These are phyloP conservation scores for Sporothrix dimorphospora DNA, from an alignment of 2,329 filamentous ascomycete genomes.

Conservation along the genomic window DNA sequence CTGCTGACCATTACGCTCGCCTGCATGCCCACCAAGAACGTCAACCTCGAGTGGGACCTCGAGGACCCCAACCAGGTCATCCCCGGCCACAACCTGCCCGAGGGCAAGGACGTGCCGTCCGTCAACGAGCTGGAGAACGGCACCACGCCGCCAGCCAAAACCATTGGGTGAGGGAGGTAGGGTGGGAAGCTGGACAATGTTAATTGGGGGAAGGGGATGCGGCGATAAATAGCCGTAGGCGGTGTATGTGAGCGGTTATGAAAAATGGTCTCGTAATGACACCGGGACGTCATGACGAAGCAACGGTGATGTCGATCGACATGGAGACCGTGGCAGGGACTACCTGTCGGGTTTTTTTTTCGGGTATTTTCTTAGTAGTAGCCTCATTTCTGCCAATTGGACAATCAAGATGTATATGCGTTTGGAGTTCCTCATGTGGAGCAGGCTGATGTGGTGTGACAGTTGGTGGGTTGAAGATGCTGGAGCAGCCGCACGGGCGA, in stretches of 20 bases:
- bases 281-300: background rate
- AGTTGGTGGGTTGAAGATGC: background rate
- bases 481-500: background rate
- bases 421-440: background rate
- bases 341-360: background rate
- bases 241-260: too few species aligned
- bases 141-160: background rate
- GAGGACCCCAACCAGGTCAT: slow-evolving; percentile 21
- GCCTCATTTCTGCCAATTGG: background rate
- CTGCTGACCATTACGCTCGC: slow-evolving; percentile 3
- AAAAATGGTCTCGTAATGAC: background rate
- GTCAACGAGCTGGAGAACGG: slow-evolving; percentile 10
- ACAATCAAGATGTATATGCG: background rate
- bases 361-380: background rate
- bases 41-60: slow-evolving; percentile 23
- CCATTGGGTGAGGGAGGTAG: background rate
- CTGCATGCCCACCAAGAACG: slow-evolving; percentile 25
- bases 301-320: background rate
- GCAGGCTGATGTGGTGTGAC: too few species aligned
- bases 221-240: background rate
- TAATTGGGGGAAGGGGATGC: too few species aligned
- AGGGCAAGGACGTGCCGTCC: slow-evolving; percentile 8
- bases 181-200: too few species aligned
- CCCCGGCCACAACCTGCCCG: slow-evolving; percentile 6
- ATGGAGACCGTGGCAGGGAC: background rate